These are phyloP conservation scores for Inonotus obliquus DNA, from an alignment of 1,284 basidiomycete genomes.

Conservation along the genomic window DNA sequence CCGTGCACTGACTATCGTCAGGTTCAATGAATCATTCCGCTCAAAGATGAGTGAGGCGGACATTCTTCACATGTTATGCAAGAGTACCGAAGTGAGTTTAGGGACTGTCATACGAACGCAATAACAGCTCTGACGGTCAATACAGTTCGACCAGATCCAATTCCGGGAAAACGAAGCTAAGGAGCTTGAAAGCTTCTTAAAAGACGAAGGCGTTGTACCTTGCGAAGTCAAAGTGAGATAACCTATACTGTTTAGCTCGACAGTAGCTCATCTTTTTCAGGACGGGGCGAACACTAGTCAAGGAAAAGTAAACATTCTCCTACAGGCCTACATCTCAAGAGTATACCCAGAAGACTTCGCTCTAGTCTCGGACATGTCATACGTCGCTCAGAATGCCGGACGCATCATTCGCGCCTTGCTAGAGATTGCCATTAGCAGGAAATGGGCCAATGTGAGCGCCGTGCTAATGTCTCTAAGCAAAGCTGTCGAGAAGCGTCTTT, in stretches of 20 bases:
- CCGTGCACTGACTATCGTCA: constrained; percentile 80
- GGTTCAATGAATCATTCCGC: constrained; percentile 83
- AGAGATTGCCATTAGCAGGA: constrained; percentile 89
- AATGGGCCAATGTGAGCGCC: constrained; percentile 82
- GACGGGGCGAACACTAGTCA: constrained; percentile 74
- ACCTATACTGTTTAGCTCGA: background rate
- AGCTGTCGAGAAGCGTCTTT: constrained; percentile 87
- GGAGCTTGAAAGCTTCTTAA: constrained; percentile 75
- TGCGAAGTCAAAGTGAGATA: constrained; percentile 72
- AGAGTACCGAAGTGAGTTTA: constrained; percentile 77
- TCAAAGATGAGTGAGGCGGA: constrained; percentile 93
- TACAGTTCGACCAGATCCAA: constrained; percentile 92
- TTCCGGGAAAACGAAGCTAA: constrained; percentile 85
- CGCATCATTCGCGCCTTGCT: constrained; percentile 92
- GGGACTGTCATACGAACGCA: background rate
- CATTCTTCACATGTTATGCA: constrained; percentile 80
- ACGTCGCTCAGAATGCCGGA: constrained; percentile 90
- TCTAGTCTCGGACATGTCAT: constrained; percentile 92
- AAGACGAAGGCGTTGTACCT: constrained; percentile 49
- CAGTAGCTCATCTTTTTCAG: constrained; percentile 31
- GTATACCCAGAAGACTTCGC: constrained; percentile 91
- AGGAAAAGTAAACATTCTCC: constrained; percentile 94
- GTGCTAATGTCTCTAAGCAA: constrained; percentile 92
- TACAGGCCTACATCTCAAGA: constrained; percentile 89
- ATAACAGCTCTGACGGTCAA: background rate